Evolutionary conservation across 2,329 filamentous ascomycete species (phyloP), one percentile per base, ranked within the genome.

Genomic region (Dothistroma pini): DNA sequence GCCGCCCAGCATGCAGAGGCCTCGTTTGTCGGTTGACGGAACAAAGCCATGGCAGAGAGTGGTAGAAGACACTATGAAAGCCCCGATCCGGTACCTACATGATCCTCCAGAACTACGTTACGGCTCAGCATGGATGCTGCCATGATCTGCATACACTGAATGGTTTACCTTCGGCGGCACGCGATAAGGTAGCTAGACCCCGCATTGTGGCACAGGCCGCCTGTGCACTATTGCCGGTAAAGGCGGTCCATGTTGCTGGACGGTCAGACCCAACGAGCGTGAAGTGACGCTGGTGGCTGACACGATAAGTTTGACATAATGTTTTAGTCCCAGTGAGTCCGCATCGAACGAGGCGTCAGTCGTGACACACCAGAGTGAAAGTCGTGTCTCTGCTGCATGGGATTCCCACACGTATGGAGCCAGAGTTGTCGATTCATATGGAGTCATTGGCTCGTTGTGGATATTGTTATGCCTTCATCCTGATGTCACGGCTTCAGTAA

Each of bases 151-250:
- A 38, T 11, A 11, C 34, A 38, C 14, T 38, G 9, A 16, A 38
- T 2, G 34, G 34, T 10, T 16, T 10, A 11, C 34, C 10, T 38
- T 38, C 9, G 34, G 34, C 34, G 34, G 34, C 34, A 38, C 34
- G 51, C 29, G 50, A 53, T 53, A 53, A 53, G 50, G 25, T 32
- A 53, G 50, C 21, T 14, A 29, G 50, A 16, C 50, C 50, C 50
- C 50, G 50, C 51, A 34, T 34, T 32, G 51, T 53, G 25, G 29
- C 11, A 53, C 51, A 3, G 29, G 29, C 51, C 34, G 25, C 14
- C 3, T 25, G 51, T 53, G 29, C 34, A 38, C 34, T 38, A 38
- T 38, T 4, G 2, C 34, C 9, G 34, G 9, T 16, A 38, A 38
- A 4, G 4, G 34, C 34, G 34, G 34, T 16, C 2, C 10, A 11